These are phyloP conservation scores for Sequoia sempervirens DNA, from an alignment of 75 land plant species.

Conservation along the genomic window DNA sequence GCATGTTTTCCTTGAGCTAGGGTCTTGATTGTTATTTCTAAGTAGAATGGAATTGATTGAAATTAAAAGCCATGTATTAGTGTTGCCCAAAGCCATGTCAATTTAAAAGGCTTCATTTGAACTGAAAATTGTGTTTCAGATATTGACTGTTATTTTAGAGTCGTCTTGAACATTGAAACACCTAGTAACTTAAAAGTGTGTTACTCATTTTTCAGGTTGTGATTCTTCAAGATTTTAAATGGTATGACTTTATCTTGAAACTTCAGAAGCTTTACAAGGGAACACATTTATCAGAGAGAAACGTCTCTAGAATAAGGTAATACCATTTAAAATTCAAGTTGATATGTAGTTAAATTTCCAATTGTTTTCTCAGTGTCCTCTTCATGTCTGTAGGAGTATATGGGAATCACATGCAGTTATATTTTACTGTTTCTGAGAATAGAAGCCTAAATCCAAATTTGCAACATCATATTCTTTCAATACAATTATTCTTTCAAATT, in stretches of 20 bases:
- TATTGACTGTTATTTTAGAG: background rate
- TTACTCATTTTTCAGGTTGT: conserved; percentile 53
- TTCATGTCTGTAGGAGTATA: background rate
- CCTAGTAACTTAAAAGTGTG: background rate
- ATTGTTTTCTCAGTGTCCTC: background rate
- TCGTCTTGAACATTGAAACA: background rate
- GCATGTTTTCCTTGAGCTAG: background rate
- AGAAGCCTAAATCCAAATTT: background rate
- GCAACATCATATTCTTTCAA: background rate
- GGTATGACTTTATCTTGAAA: conserved; percentile 85
- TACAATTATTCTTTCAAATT: background rate
- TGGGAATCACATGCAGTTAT: background rate
- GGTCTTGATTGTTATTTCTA: background rate
- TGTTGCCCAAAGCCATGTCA: background rate
- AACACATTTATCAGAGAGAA: conserved; percentile 67
- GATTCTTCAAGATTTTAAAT: conserved; percentile 81
- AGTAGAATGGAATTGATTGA: background rate
- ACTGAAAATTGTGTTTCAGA: conserved; percentile 3
- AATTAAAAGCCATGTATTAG: background rate
- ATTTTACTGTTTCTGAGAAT: background rate
- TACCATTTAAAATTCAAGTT: background rate
- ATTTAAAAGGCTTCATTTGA: background rate
- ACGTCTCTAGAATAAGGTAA: conserved; percentile 66
- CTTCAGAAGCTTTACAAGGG: conserved; percentile 77
- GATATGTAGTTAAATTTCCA: background rate